Base-by-base conservation (phyloP, 169 alveolate species). In the Eimeria maxima region DNA sequence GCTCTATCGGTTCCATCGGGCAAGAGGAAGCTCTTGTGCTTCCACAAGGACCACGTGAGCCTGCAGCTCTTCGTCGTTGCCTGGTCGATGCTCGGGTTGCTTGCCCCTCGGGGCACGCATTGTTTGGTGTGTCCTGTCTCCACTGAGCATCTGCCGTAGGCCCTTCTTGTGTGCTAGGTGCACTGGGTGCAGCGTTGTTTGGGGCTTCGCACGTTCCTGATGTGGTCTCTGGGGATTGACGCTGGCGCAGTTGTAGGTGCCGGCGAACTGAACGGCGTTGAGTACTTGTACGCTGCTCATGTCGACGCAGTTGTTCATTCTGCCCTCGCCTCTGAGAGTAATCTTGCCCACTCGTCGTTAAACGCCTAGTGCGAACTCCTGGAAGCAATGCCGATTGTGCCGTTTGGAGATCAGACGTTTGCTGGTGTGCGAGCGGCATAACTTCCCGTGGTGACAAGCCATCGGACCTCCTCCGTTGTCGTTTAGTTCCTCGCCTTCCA, bases 401-500 rank as follows among this genome's bases (percentile, higher is more conserved):
- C n/a, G 83, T 47, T 3, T 65, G 83, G 18, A 29, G 45, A 44
- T 42, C 83, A 27, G 81, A 14, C 47, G 83, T 53, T 50, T 63
- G 94, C 65, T 63, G 94, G 5, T 44, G 83, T 6, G 81, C 33
- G n/a, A 38, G 55, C 27, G 94, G 78, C 67, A 65, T 18, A 16
- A 53, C 81, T 14, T 87, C 94, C 13, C 94, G 45, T 14, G 94
- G 94, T 6, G 94, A 87, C 33, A 60, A 16, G 44, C 94, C 94
- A 55, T 42, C 94, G 6, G 94, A 87, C 63, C 94, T 60, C 63
- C 83, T 38, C 81, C 94, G 55, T 29, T 87, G 94, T 2, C 94
- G 94, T 20, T 87, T 87, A 13, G 94, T 22, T 65, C 83, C 94
- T 29, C 94, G 94, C 3, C 94, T 38, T 10, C 83, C 57, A 63